Base-by-base conservation (phyloP, 169 alveolate genomes). In the Hepatocystis sp. region DNA sequence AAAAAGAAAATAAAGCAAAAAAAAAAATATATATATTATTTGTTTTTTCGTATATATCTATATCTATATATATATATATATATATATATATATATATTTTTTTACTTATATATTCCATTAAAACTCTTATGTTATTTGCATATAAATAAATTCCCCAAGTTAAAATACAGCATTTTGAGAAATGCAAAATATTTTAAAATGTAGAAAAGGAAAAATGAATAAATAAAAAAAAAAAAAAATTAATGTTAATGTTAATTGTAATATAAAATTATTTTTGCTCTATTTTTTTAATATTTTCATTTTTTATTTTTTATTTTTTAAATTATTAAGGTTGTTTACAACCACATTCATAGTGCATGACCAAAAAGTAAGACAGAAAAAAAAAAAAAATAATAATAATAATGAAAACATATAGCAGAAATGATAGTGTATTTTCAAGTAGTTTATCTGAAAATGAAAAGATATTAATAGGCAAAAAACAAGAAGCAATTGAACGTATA, bases 311-410 rank as follows among this genome's bases (percentile, higher is more conserved):
- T 10, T 15, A 17, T 7, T 23, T 5, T 23, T 11, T 53, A 60
- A 13, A 44, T 47, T 52, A n/a, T 25, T 10, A 71, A 71, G 51
- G 44, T 42, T 25, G 34, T 13, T 56, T 13, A 8, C 58, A 65
- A 53, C 42, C 13, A 21, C 25, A 30, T n/a, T 36, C 65, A 47
- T 39, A 56, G 49, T 53, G 32, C 32, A 32, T 66, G 30, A 47
- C 46, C 46, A 7, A 71, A 58, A 71, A 58, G 86, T 71, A 71
- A 71, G 66, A 39, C 68, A 71, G 15, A 13, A 56, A 68, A 68
- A 56, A 71, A 19, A n/a, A n/a, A n/a, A n/a, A n/a, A n/a, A n/a
- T n/a, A n/a, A n/a, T n/a, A n/a, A n/a, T n/a, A n/a, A n/a, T n/a
- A 71, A 71, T 71, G 86, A 71, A 71, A 71, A 71, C 66, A 11